These are phyloP conservation scores for Blastobotrys proliferans DNA, from an alignment of 1,139 yeast species.

Conservation along the genomic window DNA sequence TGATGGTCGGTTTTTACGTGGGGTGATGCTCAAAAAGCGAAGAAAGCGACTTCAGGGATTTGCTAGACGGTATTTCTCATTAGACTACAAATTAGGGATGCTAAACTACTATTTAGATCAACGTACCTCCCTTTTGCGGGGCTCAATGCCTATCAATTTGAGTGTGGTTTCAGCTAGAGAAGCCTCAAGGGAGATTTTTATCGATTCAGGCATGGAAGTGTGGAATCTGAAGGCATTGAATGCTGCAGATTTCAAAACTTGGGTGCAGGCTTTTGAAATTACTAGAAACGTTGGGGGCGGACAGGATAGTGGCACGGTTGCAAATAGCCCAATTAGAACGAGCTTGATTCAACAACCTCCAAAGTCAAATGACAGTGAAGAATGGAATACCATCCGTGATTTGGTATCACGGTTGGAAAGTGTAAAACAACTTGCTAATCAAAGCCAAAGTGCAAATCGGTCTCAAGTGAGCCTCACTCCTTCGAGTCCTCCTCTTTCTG, in stretches of 20 bases:
- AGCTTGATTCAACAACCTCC: neutral
- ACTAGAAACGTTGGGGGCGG: conserved; percentile 5
- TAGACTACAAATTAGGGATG: conserved; percentile 78
- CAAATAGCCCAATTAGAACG: neutral
- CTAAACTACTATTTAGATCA: conserved; percentile 77
- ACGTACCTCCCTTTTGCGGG: conserved; percentile 66
- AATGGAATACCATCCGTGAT: conserved; percentile 13
- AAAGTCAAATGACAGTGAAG: conserved; percentile 4
- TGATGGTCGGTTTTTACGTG: conserved; percentile 47
- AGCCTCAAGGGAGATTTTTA: conserved; percentile 61
- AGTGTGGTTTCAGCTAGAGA: conserved; percentile 79
- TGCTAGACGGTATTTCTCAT: conserved; percentile 75
- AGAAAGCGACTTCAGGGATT: conserved; percentile 81
- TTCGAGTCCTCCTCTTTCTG: neutral
- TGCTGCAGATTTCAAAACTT: conserved; percentile 62
- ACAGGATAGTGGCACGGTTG: neutral
- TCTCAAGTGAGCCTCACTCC: neutral
- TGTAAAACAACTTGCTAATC: neutral
- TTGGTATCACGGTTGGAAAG: conserved; percentile 11
- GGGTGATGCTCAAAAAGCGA: conserved; percentile 73
- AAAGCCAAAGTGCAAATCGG: neutral
- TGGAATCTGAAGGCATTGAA: conserved; percentile 80
- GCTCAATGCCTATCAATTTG: conserved; percentile 83
- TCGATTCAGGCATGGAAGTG: conserved; percentile 94
- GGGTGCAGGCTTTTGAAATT: conserved; percentile 46